Evolutionary conservation across 495 filamentous ascomycete genomes (phyloP).

Genomic region (Podospora pseudocomata): DNA sequence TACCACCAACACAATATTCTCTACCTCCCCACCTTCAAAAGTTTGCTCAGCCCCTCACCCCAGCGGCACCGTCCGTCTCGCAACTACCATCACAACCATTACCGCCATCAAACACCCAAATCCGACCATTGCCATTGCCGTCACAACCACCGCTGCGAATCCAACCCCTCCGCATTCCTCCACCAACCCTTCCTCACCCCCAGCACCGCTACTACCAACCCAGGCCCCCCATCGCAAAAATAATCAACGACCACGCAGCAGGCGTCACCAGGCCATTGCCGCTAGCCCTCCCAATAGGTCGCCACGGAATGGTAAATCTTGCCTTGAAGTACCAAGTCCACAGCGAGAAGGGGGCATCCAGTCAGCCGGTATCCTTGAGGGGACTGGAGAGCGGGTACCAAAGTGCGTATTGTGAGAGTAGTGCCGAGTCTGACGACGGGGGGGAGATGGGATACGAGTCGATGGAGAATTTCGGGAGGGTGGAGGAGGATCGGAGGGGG

Average conservation of each 20-base stretch:
- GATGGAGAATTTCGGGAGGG: not conserved
- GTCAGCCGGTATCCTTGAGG: not conserved
- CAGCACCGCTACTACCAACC: not conserved
- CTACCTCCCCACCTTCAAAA: not conserved
- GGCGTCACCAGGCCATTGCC: not conserved
- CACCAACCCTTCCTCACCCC: not conserved
- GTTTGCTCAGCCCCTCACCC: not conserved
- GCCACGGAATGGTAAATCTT: not conserved
- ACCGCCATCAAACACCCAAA: not conserved
- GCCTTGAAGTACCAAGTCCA: not conserved
- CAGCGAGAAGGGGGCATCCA: not conserved
- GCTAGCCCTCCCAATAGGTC: not conserved
- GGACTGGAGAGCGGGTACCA: not conserved
- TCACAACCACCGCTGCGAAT: not conserved
- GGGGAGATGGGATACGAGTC: not conserved
- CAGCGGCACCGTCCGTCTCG: not conserved
- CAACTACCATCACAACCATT: not conserved
- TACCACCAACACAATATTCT: not conserved
- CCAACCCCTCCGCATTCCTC: not conserved
- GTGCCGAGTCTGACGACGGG: not conserved
- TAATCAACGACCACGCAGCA: not conserved
- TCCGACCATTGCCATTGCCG: not conserved
- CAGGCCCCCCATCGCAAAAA: not conserved
- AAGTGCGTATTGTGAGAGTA: not conserved
- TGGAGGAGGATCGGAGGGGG: not conserved